phyloP scores from a whole-genome alignment of 768 basidiomycete genomes.

The Lentinula raphanica region DNA sequence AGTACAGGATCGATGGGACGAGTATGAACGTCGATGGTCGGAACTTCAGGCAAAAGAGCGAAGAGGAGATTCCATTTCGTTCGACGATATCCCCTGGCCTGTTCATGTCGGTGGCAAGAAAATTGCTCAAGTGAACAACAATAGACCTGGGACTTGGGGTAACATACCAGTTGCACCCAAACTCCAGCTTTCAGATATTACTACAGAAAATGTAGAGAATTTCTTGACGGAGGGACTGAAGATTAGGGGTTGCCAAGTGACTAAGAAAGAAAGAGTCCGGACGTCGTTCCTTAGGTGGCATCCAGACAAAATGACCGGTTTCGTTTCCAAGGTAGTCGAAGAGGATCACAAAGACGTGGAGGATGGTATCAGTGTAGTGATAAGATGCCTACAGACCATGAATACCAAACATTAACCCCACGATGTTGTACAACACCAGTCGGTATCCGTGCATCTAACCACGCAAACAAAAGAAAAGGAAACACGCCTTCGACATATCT shows the following conservation, averaged over 20 bases:
- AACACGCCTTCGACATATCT: too few relatives aligned
- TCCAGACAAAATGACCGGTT: slow-evolving; percentile 52
- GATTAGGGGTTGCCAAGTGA: slow-evolving; percentile 35
- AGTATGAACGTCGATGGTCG: slow-evolving; percentile 50
- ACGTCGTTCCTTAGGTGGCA: slow-evolving; percentile 63
- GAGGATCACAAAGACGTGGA: slow-evolving; percentile 41
- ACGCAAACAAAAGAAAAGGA: too few relatives aligned
- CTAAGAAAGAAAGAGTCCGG: slow-evolving; percentile 50
- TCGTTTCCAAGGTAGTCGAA: slow-evolving; percentile 38
- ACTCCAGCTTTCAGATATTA: slow-evolving; percentile 28
- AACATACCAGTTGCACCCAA: neutral
- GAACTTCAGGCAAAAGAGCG: slow-evolving; percentile 25
- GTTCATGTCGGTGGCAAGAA: slow-evolving; percentile 14
- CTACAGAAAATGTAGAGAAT: slow-evolving; percentile 32
- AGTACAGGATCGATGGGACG: slow-evolving; percentile 40
- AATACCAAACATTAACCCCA: slow-evolving; percentile 17
- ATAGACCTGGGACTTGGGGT: neutral
- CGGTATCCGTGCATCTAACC: too few relatives aligned
- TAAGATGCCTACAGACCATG: slow-evolving; percentile 27
- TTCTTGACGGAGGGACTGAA: slow-evolving; percentile 46
- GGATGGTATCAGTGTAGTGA: slow-evolving; percentile 42
- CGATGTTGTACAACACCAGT: too few relatives aligned
- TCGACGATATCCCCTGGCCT: slow-evolving; percentile 64
- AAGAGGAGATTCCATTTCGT: slow-evolving; percentile 17
- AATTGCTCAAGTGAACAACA: neutral